Conservation (phyloP, 352 stramenopile genomes). For the Globisporangium yorkense region DNA sequence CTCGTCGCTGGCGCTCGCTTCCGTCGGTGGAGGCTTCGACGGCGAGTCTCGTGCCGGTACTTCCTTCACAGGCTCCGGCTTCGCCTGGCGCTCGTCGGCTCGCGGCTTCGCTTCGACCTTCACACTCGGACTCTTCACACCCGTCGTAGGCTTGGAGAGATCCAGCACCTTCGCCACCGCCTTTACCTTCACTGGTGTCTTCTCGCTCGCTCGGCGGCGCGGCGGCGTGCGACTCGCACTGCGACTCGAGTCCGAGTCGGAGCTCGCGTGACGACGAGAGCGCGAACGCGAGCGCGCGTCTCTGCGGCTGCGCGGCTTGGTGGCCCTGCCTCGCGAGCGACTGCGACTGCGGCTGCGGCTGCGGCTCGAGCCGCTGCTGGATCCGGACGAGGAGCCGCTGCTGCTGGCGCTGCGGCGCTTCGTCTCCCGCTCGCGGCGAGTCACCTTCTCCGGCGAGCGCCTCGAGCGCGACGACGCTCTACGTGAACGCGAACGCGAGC, state of each 20-base stretch:
- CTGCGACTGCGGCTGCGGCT: constrained; percentile 15
- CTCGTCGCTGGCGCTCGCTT: not conserved
- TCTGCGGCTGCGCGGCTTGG: not conserved
- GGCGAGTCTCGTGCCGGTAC: not conserved
- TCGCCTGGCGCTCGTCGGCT: constrained; percentile 3
- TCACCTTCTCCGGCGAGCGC: not conserved
- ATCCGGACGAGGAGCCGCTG: constrained; percentile 19
- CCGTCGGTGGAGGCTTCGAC: not conserved
- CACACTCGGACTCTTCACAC: constrained; percentile 1
- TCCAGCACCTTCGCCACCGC: constrained; percentile 9
- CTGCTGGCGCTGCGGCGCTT: constrained; percentile 8
- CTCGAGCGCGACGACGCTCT: not conserved
- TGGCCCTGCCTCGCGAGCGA: constrained; percentile 3
- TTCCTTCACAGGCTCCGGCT: not conserved
- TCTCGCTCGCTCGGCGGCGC: not conserved
- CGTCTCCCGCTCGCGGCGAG: constrained; percentile 1
- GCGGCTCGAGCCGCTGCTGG: constrained; percentile 14
- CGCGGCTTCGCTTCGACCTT: constrained; percentile 4
- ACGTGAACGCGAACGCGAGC: constrained; percentile 4
- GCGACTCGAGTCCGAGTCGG: constrained; percentile 10
- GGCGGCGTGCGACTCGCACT: constrained; percentile 8
- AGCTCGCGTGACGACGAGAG: not conserved
- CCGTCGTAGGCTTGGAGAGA: constrained; percentile 8
- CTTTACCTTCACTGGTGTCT: not conserved
- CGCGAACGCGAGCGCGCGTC: not conserved